phyloP scores from a whole-genome alignment of 495 filamentous ascomycete genomes.

The Penicillium coffeae region DNA sequence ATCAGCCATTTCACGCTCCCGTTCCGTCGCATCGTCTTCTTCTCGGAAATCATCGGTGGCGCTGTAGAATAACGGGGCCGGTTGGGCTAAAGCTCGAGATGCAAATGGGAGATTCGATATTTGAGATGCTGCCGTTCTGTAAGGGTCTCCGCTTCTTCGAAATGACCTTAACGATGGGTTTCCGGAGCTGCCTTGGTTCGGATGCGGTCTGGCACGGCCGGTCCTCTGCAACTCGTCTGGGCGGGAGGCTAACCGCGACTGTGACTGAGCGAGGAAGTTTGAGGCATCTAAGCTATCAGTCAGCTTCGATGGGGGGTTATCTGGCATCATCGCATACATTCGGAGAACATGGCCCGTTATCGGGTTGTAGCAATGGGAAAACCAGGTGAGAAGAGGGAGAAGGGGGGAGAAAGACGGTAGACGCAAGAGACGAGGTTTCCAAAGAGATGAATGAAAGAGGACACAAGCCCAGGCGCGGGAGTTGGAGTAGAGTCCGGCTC shows the following conservation, averaged over 20 bases:
- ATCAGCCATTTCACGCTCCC: slow-evolving; percentile 88
- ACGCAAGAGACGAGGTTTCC: no score
- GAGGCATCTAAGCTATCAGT: slow-evolving; percentile 71
- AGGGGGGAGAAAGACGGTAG: no score
- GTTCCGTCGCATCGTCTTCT: slow-evolving; percentile 87
- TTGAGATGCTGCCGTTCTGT: slow-evolving; percentile 63
- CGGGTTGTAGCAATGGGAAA: slow-evolving; percentile 5
- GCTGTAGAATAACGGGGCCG: slow-evolving; percentile 90
- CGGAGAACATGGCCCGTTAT: slow-evolving; percentile 78
- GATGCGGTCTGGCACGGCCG: slow-evolving; percentile 44
- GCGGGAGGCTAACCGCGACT: slow-evolving; percentile 74
- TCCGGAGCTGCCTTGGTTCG: slow-evolving; percentile 39
- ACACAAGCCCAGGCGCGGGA: neutral
- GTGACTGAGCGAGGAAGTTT: slow-evolving; percentile 93
- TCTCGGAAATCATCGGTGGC: slow-evolving; percentile 76
- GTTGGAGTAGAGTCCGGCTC: neutral
- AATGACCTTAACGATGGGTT: slow-evolving; percentile 48
- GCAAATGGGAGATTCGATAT: slow-evolving; percentile 73
- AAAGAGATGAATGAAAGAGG: neutral
- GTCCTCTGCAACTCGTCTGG: slow-evolving; percentile 53
- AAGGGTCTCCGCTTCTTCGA: slow-evolving; percentile 61
- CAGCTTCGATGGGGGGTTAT: neutral
- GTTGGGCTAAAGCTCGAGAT: slow-evolving; percentile 63
- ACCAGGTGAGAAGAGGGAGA: slow-evolving; percentile 16
- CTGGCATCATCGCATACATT: slow-evolving; percentile 66